Conservation (phyloP, 2,329 filamentous ascomycete genomes). For the Colletotrichum zoysiae region DNA sequence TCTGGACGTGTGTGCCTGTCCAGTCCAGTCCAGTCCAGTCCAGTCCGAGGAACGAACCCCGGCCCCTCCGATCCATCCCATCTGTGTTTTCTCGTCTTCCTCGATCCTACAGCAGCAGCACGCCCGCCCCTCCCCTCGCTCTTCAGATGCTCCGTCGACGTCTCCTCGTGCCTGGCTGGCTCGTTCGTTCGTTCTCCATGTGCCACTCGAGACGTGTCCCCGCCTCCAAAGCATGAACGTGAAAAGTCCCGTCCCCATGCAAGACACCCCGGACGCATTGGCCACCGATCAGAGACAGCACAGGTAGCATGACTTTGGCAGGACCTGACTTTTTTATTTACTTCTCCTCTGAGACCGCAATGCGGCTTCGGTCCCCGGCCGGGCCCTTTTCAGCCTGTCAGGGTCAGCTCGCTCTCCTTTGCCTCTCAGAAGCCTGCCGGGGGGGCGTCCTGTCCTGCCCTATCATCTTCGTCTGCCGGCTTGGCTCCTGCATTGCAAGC, state of each 20-base stretch:
- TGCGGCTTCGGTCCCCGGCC: constrained; percentile 26
- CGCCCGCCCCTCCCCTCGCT: constrained; percentile 6
- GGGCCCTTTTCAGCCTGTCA: constrained; percentile 20
- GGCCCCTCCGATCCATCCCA: constrained; percentile 33
- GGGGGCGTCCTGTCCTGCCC: neutral
- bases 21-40: too few relatives aligned
- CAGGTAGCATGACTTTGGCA: constrained; percentile 20
- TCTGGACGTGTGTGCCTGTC: neutral
- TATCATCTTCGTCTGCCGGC: neutral
- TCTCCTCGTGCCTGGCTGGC: constrained; percentile 19
- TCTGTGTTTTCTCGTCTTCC: constrained; percentile 26
- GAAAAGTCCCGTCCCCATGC: constrained; percentile 33
- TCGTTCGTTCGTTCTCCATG: constrained; percentile 30
- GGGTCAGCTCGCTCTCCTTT: constrained; percentile 18
- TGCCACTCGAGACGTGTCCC: constrained; percentile 33
- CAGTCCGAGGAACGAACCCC: too few relatives aligned
- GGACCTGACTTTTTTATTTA: constrained; percentile 26
- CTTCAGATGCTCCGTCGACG: constrained; percentile 30
- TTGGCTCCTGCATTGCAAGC: neutral
- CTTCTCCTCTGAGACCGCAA: neutral
- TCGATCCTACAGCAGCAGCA: constrained; percentile 13
- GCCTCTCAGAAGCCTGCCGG: constrained; percentile 21
- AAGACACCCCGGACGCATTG: constrained; percentile 33
- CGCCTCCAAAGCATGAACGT: constrained; percentile 34
- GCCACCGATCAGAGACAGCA: constrained; percentile 23